These are phyloP conservation scores for Closterium sp. DNA, from an alignment of 139 green algal species.

Conservation along the genomic window DNA sequence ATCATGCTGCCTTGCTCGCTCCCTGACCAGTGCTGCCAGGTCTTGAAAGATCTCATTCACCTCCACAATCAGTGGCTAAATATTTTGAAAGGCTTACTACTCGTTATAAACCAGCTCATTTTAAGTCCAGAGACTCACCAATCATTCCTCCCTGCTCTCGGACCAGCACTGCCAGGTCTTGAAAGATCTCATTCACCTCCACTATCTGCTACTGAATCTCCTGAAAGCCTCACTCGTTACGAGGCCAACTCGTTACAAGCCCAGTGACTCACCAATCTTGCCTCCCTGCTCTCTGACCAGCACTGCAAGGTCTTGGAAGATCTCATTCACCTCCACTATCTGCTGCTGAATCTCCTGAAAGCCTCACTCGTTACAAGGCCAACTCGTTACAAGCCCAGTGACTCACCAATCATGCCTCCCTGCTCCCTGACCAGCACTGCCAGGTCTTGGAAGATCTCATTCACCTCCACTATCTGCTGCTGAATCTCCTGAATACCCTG, in stretches of 20 bases:
- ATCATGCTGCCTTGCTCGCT: conserved; percentile 58
- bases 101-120: too few relatives aligned
- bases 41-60: conserved; percentile 68
- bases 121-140: conserved; percentile 19
- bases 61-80: too few relatives aligned
- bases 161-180: conserved; percentile 62
- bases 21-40: conserved; percentile 60
- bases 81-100: too few relatives aligned
- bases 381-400: conserved; percentile 29
- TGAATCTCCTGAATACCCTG: conserved; percentile 59
- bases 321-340: conserved; percentile 66
- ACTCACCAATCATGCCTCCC: conserved; percentile 56
- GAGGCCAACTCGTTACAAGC: conserved; percentile 45
- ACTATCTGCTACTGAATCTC: too few relatives aligned
- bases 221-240: conserved; percentile 55
- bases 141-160: conserved; percentile 61
- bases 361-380: conserved; percentile 54
- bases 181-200: conserved; percentile 67
- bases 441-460: conserved; percentile 67
- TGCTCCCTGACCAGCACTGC: conserved; percentile 63
- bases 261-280: conserved; percentile 49
- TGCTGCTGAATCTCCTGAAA: conserved; percentile 64
- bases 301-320: conserved; percentile 64
- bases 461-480: conserved; percentile 63
- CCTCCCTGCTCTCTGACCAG: conserved; percentile 61